These are phyloP conservation scores for Scolecobasidium constrictum DNA, from an alignment of 2,329 filamentous ascomycete genomes.

Conservation along the genomic window DNA sequence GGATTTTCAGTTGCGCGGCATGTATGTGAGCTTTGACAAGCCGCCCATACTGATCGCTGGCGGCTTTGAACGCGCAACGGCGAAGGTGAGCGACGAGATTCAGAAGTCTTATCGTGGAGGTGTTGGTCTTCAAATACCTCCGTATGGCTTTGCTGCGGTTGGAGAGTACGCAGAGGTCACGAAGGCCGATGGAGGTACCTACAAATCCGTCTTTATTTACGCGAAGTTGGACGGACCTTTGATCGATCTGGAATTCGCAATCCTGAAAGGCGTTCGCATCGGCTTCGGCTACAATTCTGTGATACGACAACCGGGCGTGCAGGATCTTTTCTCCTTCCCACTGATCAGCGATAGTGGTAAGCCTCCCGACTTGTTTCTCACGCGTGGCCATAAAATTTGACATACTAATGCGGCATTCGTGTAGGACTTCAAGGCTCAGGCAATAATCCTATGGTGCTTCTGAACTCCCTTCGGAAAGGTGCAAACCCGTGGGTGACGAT, in stretches of 20 bases:
- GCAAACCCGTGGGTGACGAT: no score
- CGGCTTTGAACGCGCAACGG: conserved; percentile 50
- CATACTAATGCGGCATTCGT: no score
- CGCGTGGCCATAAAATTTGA: no score
- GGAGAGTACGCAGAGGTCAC: conserved; percentile 26
- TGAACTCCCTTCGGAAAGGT: no score
- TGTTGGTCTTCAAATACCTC: conserved; percentile 19
- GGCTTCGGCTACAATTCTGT: conserved; percentile 32
- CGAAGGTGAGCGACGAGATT: conserved; percentile 67
- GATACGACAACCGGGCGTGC: conserved; percentile 21
- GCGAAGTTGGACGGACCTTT: conserved; percentile 29
- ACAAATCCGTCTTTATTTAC: conserved; percentile 27
- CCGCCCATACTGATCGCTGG: conserved; percentile 5
- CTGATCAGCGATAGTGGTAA: no score
- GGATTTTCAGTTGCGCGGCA: no score
- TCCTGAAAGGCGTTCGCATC: conserved; percentile 22
- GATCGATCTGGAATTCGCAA: conserved; percentile 26
- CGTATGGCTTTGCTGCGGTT: conserved; percentile 28
- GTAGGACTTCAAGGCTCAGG: no score
- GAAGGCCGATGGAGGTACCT: conserved; percentile 11
- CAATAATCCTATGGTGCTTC: no score
- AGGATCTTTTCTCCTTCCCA: conserved; percentile 21
- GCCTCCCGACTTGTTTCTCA: no score
- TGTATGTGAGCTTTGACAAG: no score
- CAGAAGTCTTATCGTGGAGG: conserved; percentile 17